Percentiles rank a stretch among this genome's conserved stretches.
Evolutionary conservation across 2,329 filamentous ascomycete species (phyloP).

Genomic region (Pseudogymnoascus sp.): DNA sequence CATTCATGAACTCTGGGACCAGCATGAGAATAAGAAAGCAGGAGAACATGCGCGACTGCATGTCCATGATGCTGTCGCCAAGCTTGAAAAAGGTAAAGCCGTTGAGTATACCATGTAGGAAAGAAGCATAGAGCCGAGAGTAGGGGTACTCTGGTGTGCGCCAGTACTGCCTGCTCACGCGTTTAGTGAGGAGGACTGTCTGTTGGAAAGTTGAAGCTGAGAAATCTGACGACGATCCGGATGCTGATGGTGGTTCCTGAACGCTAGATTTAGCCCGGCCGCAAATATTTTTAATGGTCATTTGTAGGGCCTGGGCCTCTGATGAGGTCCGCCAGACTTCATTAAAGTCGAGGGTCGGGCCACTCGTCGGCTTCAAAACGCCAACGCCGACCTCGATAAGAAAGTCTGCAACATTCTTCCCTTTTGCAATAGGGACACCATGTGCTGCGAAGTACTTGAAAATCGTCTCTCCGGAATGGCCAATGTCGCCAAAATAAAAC

Average conservation of each 20-base stretch:
- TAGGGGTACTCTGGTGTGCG: slow-evolving; percentile 68
- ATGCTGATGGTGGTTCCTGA: not conserved
- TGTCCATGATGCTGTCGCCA: slow-evolving; percentile 39
- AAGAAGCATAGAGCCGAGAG: slow-evolving; percentile 62
- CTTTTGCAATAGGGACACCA: slow-evolving; percentile 43
- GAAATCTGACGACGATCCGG: slow-evolving; percentile 42
- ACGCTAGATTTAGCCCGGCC: not conserved
- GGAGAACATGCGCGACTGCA: slow-evolving; percentile 62
- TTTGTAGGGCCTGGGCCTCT: slow-evolving; percentile 47
- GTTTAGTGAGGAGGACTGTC: slow-evolving; percentile 56
- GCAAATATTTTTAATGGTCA: slow-evolving; percentile 49
- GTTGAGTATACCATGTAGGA: slow-evolving; percentile 47
- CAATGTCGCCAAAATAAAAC: slow-evolving; percentile 62
- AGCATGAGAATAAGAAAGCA: slow-evolving; percentile 48
- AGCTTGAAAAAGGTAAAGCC: slow-evolving; percentile 55
- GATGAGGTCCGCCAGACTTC: slow-evolving; percentile 62
- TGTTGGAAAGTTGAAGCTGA: slow-evolving; percentile 57
- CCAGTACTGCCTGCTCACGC: slow-evolving; percentile 67
- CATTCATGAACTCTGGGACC: slow-evolving; percentile 47
- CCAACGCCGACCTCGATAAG: slow-evolving; percentile 57
- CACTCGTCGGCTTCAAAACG: slow-evolving; percentile 41
- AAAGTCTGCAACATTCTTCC: slow-evolving; percentile 60
- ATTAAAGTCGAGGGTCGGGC: slow-evolving; percentile 59
- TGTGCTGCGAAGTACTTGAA: slow-evolving; percentile 50
- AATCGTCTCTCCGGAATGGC: slow-evolving; percentile 28